Base-by-base conservation (phyloP, 306 rosid genomes). In the Quercus wislizeni region DNA sequence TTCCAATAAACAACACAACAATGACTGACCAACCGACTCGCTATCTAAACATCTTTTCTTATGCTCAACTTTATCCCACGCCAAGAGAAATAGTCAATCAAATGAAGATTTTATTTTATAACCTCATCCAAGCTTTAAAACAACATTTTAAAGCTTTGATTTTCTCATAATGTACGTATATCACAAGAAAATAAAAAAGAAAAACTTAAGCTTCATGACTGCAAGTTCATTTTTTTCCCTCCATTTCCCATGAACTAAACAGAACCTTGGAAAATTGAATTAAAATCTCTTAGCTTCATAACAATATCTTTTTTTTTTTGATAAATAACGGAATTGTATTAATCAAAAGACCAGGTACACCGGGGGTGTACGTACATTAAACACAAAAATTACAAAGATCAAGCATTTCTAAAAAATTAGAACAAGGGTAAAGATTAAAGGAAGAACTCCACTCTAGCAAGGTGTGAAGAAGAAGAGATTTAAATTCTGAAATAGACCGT, bases 231-330 rank as follows among this genome's bases (percentile, higher is more conserved):
- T 6, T 30, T 64, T 65, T 30, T 31, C 5, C 72, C 72, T 27
- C n/a, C 30, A 6, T 27, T 63, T 27, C 27, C 38, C 72, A 35
- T 17, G 33, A 69, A 54, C 1, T 35, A 21, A 19, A 58, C 11
- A 67, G 23, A 71, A 71, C 75, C 79, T 74, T 77, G 68, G 58
- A 68, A 49, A 51, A 78, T 28, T 70, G 67, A 79, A 55, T 12
- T 11, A 30, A 21, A 64, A 64, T 31, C 51, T 51, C 30, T 31
- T 0, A 23, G 27, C 57, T 4, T 7, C 13, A 25, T 46, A 18
- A 13, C 68, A 19, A 17, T 5, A 33, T 35, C 54, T 67, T 23
- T 23, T 23, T 23, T 23, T 23, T 23, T 23, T 23, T 1, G 23
- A 23, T 23, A 23, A 23, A 23, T 23, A 23, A 23, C 23, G 23